phyloP scores from a whole-genome alignment of 352 stramenopile species.

The Phytophthora tubulina region DNA sequence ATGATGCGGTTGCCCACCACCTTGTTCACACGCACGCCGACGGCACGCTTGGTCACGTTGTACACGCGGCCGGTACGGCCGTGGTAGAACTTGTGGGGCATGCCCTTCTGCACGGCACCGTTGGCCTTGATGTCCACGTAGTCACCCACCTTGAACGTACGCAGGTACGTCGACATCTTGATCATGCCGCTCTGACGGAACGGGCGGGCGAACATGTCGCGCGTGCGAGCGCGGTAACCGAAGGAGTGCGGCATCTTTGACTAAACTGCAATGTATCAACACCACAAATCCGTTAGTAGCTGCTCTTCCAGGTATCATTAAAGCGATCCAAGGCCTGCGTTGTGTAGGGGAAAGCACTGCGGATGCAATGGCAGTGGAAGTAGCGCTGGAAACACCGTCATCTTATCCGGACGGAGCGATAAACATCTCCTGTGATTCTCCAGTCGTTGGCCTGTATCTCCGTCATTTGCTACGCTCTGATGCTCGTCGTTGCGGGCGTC shows the following conservation, averaged over 20 bases:
- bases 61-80: constrained; percentile 99
- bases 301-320: constrained; percentile 9
- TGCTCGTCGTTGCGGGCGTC: background rate
- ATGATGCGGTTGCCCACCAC: constrained; percentile 98
- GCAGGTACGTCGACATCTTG: constrained; percentile 97
- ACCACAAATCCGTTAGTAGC: constrained; percentile 41
- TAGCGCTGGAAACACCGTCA: constrained; percentile 3
- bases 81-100: constrained; percentile 99
- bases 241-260: constrained; percentile 99
- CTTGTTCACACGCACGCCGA: constrained; percentile 99
- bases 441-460: constrained; percentile 32
- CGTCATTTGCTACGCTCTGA: constrained; percentile 22
- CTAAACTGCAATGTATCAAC: constrained; percentile 38
- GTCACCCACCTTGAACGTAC: constrained; percentile 99
- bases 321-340: background rate
- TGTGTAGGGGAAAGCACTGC: constrained; percentile 2
- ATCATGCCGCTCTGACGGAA: constrained; percentile 98
- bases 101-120: constrained; percentile 99
- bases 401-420: constrained; percentile 7
- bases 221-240: constrained; percentile 98
- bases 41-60: constrained; percentile 99
- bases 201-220: constrained; percentile 99
- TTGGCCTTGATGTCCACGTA: constrained; percentile 99
- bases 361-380: background rate
- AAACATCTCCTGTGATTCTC: background rate